These are phyloP conservation scores for Rosa hybrid DNA, from an alignment of 331 rosid genomes.

Conservation along the genomic window DNA sequence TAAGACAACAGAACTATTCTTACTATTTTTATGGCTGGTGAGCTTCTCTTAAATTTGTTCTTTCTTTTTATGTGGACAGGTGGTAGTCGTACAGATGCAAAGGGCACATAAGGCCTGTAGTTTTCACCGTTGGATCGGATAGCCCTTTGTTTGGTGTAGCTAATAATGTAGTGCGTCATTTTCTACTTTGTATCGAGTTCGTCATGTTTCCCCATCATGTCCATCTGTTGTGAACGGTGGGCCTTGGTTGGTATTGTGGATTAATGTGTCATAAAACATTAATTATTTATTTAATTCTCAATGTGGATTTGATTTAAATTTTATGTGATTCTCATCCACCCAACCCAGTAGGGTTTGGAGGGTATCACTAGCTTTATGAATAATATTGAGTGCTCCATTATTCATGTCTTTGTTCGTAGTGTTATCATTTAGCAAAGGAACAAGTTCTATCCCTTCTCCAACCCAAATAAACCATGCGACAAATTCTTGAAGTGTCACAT, in stretches of 20 bases:
- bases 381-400: slow-evolving; percentile 5
- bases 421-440: neutral
- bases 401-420: neutral
- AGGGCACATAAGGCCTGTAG: neutral
- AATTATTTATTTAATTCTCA: neutral
- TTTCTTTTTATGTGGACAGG: slow-evolving; percentile 11
- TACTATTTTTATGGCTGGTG: too few species aligned
- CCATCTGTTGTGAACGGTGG: neutral
- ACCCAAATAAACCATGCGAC: neutral
- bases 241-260: neutral
- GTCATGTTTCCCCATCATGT: neutral
- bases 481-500: neutral
- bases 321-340: neutral
- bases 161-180: slow-evolving; percentile 15
- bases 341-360: neutral
- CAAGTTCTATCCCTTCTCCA: neutral
- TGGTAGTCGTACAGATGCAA: slow-evolving; percentile 1
- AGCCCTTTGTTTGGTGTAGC: neutral
- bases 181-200: neutral
- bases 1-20: neutral
- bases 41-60: neutral
- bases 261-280: neutral
- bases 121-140: slow-evolving; percentile 5
- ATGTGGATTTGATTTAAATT: neutral
- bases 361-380: neutral